Conservation (phyloP, 768 basidiomycete species). For the Tubosaeta sp. region DNA sequence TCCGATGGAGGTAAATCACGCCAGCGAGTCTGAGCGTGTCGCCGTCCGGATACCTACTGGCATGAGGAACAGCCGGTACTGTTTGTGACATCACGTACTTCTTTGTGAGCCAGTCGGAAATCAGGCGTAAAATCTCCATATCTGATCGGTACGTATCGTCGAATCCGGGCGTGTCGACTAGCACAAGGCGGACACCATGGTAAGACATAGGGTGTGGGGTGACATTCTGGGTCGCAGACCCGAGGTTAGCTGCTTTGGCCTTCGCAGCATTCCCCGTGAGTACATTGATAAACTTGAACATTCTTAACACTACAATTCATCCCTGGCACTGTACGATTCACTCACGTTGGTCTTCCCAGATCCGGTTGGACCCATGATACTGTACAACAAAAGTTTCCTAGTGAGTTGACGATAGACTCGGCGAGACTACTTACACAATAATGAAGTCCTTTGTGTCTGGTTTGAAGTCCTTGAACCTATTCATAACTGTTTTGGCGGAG, state of each 20-base stretch:
- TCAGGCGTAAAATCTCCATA: neutral
- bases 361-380: neutral
- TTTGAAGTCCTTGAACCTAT: neutral
- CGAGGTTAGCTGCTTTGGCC: neutral
- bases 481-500: neutral
- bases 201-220: neutral
- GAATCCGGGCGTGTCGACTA: neutral
- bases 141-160: neutral
- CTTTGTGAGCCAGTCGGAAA: no score
- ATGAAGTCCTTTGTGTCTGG: neutral
- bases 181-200: neutral
- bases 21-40: conserved; percentile 20
- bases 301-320: neutral
- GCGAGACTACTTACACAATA: neutral
- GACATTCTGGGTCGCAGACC: neutral
- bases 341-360: neutral
- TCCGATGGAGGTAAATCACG: conserved; percentile 33
- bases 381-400: neutral
- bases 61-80: neutral
- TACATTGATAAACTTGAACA: neutral
- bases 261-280: neutral
- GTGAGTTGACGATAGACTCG: neutral
- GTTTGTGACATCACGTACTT: neutral
- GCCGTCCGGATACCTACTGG: conserved; percentile 1
- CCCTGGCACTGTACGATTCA: neutral